Conservation (phyloP, 2,329 filamentous ascomycete species). For the Xylaria polymorpha region DNA sequence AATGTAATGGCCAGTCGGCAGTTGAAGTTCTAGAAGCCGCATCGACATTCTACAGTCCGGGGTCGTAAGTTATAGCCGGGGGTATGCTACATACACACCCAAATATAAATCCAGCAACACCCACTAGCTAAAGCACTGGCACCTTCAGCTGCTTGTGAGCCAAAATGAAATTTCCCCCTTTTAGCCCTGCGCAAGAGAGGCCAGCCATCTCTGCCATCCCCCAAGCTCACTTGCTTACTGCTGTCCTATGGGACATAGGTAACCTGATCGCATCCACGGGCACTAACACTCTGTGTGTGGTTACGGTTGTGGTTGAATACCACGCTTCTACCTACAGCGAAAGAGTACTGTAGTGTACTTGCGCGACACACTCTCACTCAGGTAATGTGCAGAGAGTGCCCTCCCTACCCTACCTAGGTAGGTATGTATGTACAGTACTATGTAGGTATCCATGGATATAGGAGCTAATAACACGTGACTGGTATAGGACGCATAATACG, state of each 20-base stretch:
- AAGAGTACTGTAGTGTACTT: neutral
- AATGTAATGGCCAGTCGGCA: slow-evolving; percentile 29
- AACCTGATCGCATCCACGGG: neutral
- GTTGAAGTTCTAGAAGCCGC: slow-evolving; percentile 39
- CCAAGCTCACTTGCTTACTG: slow-evolving; percentile 1
- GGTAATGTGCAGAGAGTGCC: neutral
- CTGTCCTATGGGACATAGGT: neutral
- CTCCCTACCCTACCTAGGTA: too few relatives aligned
- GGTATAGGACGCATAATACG: neutral
- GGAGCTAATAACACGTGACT: slow-evolving; percentile 15
- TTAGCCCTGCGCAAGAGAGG: slow-evolving; percentile 27
- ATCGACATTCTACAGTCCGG: slow-evolving; percentile 31
- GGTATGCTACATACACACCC: slow-evolving; percentile 25
- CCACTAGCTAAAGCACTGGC: slow-evolving; percentile 24
- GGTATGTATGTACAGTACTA: too few relatives aligned
- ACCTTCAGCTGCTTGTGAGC: slow-evolving; percentile 33
- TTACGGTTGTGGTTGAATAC: neutral
- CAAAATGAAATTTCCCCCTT: slow-evolving; percentile 37
- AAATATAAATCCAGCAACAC: slow-evolving; percentile 19
- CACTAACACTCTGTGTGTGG: neutral
- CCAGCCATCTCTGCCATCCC: neutral
- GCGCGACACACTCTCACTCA: neutral
- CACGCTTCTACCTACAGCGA: neutral
- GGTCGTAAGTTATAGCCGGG: slow-evolving; percentile 28
- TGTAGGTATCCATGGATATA: too few relatives aligned